phyloP scores from a whole-genome alignment of 2,329 filamentous ascomycete species.

The Colletotrichum somersetense region DNA sequence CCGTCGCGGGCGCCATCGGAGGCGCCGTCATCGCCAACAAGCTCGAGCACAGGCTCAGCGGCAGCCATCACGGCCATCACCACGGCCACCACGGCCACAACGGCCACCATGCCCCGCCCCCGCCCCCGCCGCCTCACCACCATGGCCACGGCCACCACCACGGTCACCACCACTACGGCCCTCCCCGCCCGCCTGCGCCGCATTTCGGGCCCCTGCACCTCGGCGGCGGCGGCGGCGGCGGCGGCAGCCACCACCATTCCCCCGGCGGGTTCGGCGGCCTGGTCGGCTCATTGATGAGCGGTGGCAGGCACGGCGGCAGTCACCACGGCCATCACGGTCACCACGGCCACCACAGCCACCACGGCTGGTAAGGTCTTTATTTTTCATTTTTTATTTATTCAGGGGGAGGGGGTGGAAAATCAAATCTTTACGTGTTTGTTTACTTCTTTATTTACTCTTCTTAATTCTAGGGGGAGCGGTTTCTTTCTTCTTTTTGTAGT shows the following conservation, averaged over 20 bases:
- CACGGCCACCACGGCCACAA: conserved; percentile 41
- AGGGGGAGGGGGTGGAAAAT: not conserved
- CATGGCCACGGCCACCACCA: conserved; percentile 12
- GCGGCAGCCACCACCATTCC: conserved; percentile 22
- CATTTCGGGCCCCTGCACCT: conserved; percentile 29
- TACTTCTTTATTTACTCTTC: not conserved
- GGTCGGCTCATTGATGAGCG: conserved; percentile 41
- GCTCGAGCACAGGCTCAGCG: conserved; percentile 59
- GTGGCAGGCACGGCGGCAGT: conserved; percentile 38
- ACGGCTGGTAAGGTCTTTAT: too few relatives aligned
- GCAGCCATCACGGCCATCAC: conserved; percentile 31
- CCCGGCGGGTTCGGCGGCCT: conserved; percentile 45
- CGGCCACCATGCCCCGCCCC: conserved; percentile 13
- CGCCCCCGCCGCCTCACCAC: conserved; percentile 11
- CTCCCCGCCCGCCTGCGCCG: not conserved
- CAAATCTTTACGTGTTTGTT: not conserved
- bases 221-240: conserved; percentile 10
- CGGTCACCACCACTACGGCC: conserved; percentile 29
- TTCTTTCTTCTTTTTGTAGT: not conserved
- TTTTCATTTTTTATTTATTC: not conserved
- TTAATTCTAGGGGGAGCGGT: not conserved
- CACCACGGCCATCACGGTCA: conserved; percentile 8
- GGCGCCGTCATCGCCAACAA: conserved; percentile 69
- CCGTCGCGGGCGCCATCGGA: conserved; percentile 64
- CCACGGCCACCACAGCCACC: conserved; percentile 14